phyloP scores from a whole-genome alignment of 192 early-diverging fungal genomes.

The Dissophora ornata region DNA sequence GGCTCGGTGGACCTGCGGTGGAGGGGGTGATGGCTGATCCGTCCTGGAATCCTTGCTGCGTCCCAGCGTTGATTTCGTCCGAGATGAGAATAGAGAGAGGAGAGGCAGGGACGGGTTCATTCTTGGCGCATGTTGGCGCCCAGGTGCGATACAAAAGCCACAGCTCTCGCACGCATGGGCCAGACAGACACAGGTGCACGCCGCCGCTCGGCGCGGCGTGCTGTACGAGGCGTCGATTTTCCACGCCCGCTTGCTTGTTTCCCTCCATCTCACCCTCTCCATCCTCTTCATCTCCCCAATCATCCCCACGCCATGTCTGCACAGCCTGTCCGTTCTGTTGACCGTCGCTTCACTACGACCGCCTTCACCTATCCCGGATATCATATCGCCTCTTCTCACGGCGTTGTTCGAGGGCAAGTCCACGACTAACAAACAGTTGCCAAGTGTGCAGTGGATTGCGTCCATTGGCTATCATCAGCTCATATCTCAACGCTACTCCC shows the following conservation, averaged over 20 bases:
- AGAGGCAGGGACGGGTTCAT: too few relatives aligned
- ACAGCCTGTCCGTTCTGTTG: conserved; percentile 48
- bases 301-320: conserved; percentile 7
- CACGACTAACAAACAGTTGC: neutral
- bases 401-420: conserved; percentile 47
- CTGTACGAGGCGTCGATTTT: too few relatives aligned
- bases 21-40: too few relatives aligned
- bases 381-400: conserved; percentile 40
- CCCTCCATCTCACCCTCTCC: neutral
- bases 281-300: neutral
- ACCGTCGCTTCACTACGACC: conserved; percentile 49
- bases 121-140: too few relatives aligned
- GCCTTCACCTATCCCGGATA: conserved; percentile 49
- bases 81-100: neutral
- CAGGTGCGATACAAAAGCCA: too few relatives aligned
- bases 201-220: too few relatives aligned
- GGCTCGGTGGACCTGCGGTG: neutral
- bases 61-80: neutral
- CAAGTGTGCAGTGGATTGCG: neutral
- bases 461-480: neutral
- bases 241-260: too few relatives aligned
- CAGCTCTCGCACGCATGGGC: too few relatives aligned
- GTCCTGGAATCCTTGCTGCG: too few relatives aligned
- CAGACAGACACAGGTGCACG: too few relatives aligned
- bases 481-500: too few relatives aligned